A percentile compares a stretch with the other conserved stretches of the same genome.
These are phyloP conservation scores for Tricholoma flavovirens DNA, from an alignment of 768 basidiomycete species.

Conservation along the genomic window DNA sequence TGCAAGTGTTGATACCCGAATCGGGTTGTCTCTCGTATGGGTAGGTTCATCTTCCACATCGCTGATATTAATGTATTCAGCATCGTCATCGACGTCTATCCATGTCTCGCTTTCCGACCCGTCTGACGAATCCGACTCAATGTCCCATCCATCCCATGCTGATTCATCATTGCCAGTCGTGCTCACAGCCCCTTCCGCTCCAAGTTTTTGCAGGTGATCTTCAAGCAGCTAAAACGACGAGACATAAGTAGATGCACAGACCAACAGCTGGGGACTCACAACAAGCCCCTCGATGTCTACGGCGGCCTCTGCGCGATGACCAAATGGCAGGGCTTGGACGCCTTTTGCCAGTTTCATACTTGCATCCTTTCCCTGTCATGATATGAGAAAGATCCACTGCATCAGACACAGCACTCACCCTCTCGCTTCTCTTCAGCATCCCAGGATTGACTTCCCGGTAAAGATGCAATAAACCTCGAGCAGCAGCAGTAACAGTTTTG, in stretches of 20 bases:
- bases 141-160: slow-evolving; percentile 88
- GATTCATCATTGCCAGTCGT: slow-evolving; percentile 47
- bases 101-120: slow-evolving; percentile 53
- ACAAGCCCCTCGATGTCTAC: slow-evolving; percentile 87
- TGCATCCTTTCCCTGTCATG: slow-evolving; percentile 81
- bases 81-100: slow-evolving; percentile 75
- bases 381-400: slow-evolving; percentile 5
- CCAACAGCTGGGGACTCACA: slow-evolving; percentile 38
- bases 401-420: slow-evolving; percentile 41
- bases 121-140: slow-evolving; percentile 62
- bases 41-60: slow-evolving; percentile 74
- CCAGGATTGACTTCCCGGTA: slow-evolving; percentile 96
- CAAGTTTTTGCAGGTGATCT: slow-evolving; percentile 71
- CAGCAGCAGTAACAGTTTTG: slow-evolving; percentile 87
- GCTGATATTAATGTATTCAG: slow-evolving; percentile 65
- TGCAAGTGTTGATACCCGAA: slow-evolving; percentile 59
- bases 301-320: slow-evolving; percentile 67
- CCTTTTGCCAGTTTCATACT: slow-evolving; percentile 67
- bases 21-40: slow-evolving; percentile 23
- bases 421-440: slow-evolving; percentile 82
- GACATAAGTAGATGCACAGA: background rate
- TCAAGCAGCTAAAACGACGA: slow-evolving; percentile 65
- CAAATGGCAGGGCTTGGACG: slow-evolving; percentile 70
- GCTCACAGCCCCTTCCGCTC: slow-evolving; percentile 53
- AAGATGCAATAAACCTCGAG: slow-evolving; percentile 79